A percentile compares a stretch with the other conserved stretches of the same genome.
phyloP scores from a whole-genome alignment of 768 basidiomycete species.

The Collybia nuda region DNA sequence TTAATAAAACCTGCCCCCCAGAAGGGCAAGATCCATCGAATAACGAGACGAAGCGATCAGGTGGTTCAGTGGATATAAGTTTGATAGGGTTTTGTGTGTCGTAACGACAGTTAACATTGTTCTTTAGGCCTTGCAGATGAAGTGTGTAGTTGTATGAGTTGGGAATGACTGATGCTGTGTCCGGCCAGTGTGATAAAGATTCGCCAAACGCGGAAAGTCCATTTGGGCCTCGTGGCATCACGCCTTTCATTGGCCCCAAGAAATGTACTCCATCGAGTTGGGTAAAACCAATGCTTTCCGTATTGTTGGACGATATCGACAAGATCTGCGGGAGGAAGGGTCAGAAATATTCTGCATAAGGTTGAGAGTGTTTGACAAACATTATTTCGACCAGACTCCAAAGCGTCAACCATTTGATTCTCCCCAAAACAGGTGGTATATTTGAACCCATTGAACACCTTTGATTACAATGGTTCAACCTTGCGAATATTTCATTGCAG shows the following conservation, averaged over 20 bases:
- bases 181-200: background rate
- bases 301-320: background rate
- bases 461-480: too few species aligned
- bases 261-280: conserved; percentile 22
- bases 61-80: too few species aligned
- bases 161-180: background rate
- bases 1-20: background rate
- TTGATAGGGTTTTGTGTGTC: too few species aligned
- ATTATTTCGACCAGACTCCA: conserved; percentile 20
- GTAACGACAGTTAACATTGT: conserved; percentile 17
- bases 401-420: conserved; percentile 19
- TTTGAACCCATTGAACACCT: conserved; percentile 2
- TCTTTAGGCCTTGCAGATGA: conserved; percentile 20
- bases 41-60: too few species aligned
- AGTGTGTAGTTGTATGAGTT: conserved; percentile 20
- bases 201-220: conserved; percentile 9
- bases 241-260: conserved; percentile 21
- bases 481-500: background rate
- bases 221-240: conserved; percentile 22
- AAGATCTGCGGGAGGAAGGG: background rate
- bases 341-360: background rate
- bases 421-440: conserved; percentile 18
- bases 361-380: conserved; percentile 9
- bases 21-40: background rate
- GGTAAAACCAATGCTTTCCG: conserved; percentile 13